Base-by-base conservation (phyloP, 1,284 basidiomycete genomes). In the Golubevia pallescens region DNA sequence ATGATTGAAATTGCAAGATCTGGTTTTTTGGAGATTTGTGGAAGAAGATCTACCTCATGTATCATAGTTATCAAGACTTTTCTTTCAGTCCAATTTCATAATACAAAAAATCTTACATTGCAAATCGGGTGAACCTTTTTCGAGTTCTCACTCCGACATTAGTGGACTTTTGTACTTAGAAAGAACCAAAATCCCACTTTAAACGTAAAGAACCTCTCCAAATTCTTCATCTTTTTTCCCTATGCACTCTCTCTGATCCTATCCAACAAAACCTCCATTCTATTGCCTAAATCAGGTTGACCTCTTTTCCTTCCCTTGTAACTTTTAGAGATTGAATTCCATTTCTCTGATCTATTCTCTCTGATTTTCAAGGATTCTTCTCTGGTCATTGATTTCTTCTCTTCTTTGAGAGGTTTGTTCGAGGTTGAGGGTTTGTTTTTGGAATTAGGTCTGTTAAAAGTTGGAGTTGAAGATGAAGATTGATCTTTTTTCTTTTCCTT, bases 181-280 rank as follows among this genome's bases (percentile, higher is more conserved):
- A n/a, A n/a, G n/a, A n/a, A n/a, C 60, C 16, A 55, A 32, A 28
- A 21, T 4, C 20, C 24, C 10, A 4, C 21, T 10, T 21, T 28
- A 4, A 28, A 56, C 24, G 51, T n/a, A n/a, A 16, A 53, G 16
- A 4, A 28, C 24, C 10, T 10, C 3, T 4, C 54, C 10, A 3
- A 56, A 56, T 56, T 56, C 54, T 56, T 21, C 10, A 28, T 4
- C 54, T 56, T 21, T 28, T 56, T 53, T 53, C 16, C 16, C 56
- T 10, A 57, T 10, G 10, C 10, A 42, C 57, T 7, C 19, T 19
- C n/a, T 19, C 23, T 28, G 20, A 23, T 32, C 20, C 76, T 81
- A 58, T 80, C 78, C 19, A 85, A 75, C 73, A 85, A 78, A 20
- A 85, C 74, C 23, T 78, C 74, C 76, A 85, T 76, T 52, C 82